These are phyloP conservation scores for Plasmodium berghei DNA, from an alignment of 169 alveolate species.

Conservation along the genomic window DNA sequence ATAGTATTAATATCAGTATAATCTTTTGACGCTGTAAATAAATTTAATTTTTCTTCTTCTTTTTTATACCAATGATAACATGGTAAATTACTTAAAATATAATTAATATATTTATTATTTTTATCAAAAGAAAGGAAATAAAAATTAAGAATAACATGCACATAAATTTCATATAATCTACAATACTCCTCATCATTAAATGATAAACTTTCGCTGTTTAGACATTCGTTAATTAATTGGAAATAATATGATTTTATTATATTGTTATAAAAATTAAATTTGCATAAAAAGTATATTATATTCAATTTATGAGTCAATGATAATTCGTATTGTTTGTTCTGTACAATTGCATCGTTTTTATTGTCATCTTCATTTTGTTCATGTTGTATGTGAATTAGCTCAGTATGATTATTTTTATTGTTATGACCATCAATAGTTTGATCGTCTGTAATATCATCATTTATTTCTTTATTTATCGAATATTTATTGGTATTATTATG, in stretches of 20 bases:
- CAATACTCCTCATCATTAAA: constrained; percentile 68
- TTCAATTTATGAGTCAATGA: constrained; percentile 43
- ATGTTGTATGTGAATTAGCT: neutral
- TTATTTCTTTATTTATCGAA: neutral
- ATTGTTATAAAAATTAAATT: constrained; percentile 62
- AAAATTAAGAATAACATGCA: constrained; percentile 73
- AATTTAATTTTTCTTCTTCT: constrained; percentile 75
- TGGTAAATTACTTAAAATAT: constrained; percentile 58
- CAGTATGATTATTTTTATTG: neutral
- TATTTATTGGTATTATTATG: neutral
- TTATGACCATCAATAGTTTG: neutral
- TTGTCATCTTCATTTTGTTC: neutral
- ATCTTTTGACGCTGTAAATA: constrained; percentile 48
- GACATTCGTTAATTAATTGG: constrained; percentile 47
- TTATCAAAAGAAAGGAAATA: constrained; percentile 74
- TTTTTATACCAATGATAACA: constrained; percentile 76
- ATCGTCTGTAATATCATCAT: neutral
- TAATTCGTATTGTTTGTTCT: constrained; percentile 1
- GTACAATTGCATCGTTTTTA: constrained; percentile 12
- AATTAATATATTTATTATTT: constrained; percentile 74
- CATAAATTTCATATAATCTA: constrained; percentile 72
- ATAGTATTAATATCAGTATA: constrained; percentile 34
- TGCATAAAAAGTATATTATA: constrained; percentile 60
- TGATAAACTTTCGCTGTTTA: constrained; percentile 6
- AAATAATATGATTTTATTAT: constrained; percentile 39